phyloP scores from a whole-genome alignment of 805 yeast species.

The Kockiozyma suomiensis region DNA sequence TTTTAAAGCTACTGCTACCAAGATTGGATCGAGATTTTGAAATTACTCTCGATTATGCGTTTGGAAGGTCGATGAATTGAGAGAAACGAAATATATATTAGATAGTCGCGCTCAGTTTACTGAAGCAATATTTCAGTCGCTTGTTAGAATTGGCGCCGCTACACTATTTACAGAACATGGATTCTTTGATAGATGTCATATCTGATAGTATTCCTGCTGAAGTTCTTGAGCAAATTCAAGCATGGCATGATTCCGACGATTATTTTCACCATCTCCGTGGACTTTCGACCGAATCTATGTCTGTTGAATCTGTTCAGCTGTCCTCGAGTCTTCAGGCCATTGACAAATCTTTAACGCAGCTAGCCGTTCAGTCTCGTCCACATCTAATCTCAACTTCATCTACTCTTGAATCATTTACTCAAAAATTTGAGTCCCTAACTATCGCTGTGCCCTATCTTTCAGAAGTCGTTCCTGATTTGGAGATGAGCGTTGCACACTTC shows the following conservation, averaged over 20 bases:
- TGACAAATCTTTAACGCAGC: slow-evolving; percentile 29
- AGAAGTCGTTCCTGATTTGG: slow-evolving; percentile 15
- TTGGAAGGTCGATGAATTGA: no score
- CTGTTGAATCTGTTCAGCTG: slow-evolving; percentile 29
- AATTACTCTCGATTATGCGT: neutral
- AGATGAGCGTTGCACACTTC: slow-evolving; percentile 17
- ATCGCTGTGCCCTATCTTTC: slow-evolving; percentile 29
- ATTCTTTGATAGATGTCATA: slow-evolving; percentile 1
- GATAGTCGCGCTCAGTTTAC: no score
- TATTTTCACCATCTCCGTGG: slow-evolving; percentile 38
- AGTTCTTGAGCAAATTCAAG: neutral
- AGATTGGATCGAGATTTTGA: neutral
- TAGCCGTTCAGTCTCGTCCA: slow-evolving; percentile 29
- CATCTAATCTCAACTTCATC: slow-evolving; percentile 28
- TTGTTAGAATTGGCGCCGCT: no score
- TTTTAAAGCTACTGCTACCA: no score
- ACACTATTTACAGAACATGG: neutral
- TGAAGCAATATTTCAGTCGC: no score
- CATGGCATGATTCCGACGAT: neutral
- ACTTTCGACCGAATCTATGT: slow-evolving; percentile 32
- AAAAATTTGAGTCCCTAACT: slow-evolving; percentile 34
- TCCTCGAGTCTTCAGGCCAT: slow-evolving; percentile 29
- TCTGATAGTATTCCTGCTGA: neutral
- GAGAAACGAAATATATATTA: no score
- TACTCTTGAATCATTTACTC: slow-evolving; percentile 31